Percentiles rank a stretch among this genome's conserved stretches.
These are phyloP conservation scores for Danielia oregonensis DNA, from an alignment of 805 yeast genomes.

Conservation along the genomic window DNA sequence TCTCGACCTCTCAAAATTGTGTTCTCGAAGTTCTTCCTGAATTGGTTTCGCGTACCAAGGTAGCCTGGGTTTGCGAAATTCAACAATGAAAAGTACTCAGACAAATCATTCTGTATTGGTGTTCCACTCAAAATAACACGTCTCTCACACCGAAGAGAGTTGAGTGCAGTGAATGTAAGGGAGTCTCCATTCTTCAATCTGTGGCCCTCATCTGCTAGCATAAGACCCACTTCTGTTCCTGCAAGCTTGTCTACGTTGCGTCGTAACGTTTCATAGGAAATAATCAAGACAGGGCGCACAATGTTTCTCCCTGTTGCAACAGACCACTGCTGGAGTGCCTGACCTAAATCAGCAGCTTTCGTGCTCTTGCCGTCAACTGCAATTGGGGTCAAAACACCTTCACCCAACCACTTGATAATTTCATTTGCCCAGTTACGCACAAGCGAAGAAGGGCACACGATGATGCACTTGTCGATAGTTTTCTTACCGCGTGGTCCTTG, in stretches of 20 bases:
- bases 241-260: conserved; percentile 74
- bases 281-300: conserved; percentile 89
- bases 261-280: conserved; percentile 90
- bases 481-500: conserved; percentile 85
- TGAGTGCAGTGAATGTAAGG: conserved; percentile 80
- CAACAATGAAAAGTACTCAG: conserved; percentile 87
- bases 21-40: conserved; percentile 78
- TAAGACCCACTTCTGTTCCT: conserved; percentile 76
- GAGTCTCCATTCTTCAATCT: conserved; percentile 73
- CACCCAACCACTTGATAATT: conserved; percentile 90
- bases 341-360: conserved; percentile 63
- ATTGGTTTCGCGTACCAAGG: conserved; percentile 78
- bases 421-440: conserved; percentile 98
- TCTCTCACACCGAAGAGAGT: conserved; percentile 78
- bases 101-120: conserved; percentile 92
- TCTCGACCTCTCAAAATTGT: conserved; percentile 84
- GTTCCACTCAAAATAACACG: conserved; percentile 94
- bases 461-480: conserved; percentile 84
- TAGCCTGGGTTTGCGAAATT: conserved; percentile 94
- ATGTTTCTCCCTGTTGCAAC: conserved; percentile 81
- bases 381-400: conserved; percentile 80
- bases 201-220: conserved; percentile 51
- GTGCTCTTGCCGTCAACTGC: conserved; percentile 90
- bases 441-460: conserved; percentile 92
- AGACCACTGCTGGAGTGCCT: conserved; percentile 78